Conservation (phyloP, 2,329 filamentous ascomycete genomes). For the Phaeophleospora eucalypticola region DNA sequence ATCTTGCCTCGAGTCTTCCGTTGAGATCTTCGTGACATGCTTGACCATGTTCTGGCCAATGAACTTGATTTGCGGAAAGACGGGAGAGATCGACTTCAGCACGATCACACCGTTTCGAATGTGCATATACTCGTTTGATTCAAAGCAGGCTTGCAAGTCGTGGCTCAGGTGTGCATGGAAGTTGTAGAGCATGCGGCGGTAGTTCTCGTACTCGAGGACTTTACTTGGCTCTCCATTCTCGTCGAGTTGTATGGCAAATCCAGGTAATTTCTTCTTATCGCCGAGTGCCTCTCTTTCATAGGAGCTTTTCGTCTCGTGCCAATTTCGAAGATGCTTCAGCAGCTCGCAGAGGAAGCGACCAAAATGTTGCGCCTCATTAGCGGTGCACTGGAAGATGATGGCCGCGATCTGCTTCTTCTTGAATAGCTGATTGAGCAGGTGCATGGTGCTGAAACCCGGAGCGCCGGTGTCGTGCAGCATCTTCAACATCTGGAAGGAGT, state of each 20-base stretch:
- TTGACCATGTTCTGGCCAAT: constrained; percentile 70
- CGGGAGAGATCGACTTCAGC: constrained; percentile 72
- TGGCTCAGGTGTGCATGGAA: constrained; percentile 83
- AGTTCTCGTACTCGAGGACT: constrained; percentile 79
- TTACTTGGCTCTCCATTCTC: constrained; percentile 56
- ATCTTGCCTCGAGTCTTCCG: constrained; percentile 64
- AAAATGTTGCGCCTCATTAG: constrained; percentile 88
- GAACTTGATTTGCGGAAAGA: constrained; percentile 86
- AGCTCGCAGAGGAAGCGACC: constrained; percentile 83
- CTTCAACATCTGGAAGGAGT: constrained; percentile 79
- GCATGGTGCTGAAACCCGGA: constrained; percentile 80
- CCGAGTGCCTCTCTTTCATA: constrained; percentile 84
- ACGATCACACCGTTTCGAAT: constrained; percentile 93
- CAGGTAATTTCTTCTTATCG: constrained; percentile 60
- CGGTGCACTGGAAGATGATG: constrained; percentile 83
- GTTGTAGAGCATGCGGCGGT: constrained; percentile 77
- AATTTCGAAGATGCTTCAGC: constrained; percentile 71
- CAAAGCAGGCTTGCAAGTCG: constrained; percentile 77
- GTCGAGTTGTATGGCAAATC: constrained; percentile 74
- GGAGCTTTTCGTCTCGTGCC: constrained; percentile 71
- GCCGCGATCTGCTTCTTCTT: constrained; percentile 73
- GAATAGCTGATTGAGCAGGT: constrained; percentile 79
- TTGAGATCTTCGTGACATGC: constrained; percentile 59
- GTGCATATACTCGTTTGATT: constrained; percentile 89
- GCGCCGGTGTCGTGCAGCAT: constrained; percentile 81